Base-by-base conservation (phyloP, 768 basidiomycete genomes). In the Serendipita sp. region DNA sequence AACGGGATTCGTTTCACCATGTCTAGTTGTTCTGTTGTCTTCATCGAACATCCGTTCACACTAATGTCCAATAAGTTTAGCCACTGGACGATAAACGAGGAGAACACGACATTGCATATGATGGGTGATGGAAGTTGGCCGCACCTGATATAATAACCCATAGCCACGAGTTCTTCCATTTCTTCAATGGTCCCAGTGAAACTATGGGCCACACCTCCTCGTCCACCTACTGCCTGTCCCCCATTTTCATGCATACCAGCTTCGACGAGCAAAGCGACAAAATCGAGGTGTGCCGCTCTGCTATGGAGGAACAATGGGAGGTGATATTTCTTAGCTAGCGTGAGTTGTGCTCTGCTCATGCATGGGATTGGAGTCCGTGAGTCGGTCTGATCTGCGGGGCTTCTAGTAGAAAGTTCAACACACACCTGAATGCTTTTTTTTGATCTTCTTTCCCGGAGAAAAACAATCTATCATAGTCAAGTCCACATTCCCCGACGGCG, bases 251-350 rank as follows among this genome's bases (percentile, higher is more conserved):
- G 76, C 68, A 86, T 86, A 1, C 86, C 83, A 66, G 84, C 82
- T 62, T 84, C 82, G 24, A 74, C 75, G 24, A 91, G 76, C 20
- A 85, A 84, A 20, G 67, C 69, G 28, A 88, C 81, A 64, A 91
- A 77, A 66, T 90, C 89, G 1, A 66, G 45, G 67, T 90, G 88
- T 1, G 86, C 84, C n/a, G 84, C 80, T 20, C 90, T 80, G 1
- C 83, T 89, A 71, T 91, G 90, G 2, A 92, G 76, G 71, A 91
- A 91, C 22, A 92, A 71, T 0, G 90, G 89, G 7, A 92, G 76
- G 66, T 80, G 77, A 67, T 85, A 79, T 68, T 82, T 84, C 69
- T 85, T 83, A 3, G 87, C 84, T 4, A 91, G 74, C 1, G 68
- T 64, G 4, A 92, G 76, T 65, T 91, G 84, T 30, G 78, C 73